Evolutionary conservation across 345 rosid species (phyloP).

Genomic region (Eucalyptus tenuipes): DNA sequence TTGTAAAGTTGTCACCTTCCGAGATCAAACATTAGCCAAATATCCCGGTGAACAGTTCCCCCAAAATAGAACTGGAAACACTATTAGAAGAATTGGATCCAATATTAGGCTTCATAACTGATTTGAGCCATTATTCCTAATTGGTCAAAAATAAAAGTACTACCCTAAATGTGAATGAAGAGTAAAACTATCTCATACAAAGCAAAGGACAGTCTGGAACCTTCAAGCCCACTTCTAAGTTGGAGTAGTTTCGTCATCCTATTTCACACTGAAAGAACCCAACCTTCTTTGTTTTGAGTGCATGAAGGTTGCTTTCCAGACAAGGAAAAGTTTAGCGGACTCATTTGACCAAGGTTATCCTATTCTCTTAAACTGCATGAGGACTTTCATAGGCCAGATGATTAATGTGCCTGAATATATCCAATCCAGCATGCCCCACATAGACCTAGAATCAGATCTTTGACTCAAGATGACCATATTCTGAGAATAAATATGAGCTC

Average conservation of each 20-base stretch:
- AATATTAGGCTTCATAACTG: neutral
- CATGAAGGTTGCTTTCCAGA: neutral
- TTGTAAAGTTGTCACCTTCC: neutral
- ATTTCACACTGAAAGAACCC: neutral
- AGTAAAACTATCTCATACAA: neutral
- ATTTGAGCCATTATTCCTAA: neutral
- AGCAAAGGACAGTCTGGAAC: neutral
- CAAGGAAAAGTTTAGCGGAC: neutral
- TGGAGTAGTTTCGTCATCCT: neutral
- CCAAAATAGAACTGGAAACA: neutral
- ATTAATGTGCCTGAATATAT: neutral
- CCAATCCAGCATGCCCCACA: neutral
- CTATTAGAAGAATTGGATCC: neutral
- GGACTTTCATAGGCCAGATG: neutral
- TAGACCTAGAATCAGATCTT: neutral
- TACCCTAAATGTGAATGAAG: neutral
- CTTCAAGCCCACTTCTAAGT: neutral
- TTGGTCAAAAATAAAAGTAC: neutral
- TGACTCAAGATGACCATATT: neutral
- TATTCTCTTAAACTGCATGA: neutral
- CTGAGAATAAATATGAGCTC: neutral
- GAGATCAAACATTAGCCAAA: neutral
- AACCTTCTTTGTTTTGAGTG: neutral
- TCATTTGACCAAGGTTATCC: neutral
- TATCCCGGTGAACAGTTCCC: neutral